phyloP scores from a whole-genome alignment of 2,329 filamentous ascomycete species.

The Stagonosporopsis rhizophila region DNA sequence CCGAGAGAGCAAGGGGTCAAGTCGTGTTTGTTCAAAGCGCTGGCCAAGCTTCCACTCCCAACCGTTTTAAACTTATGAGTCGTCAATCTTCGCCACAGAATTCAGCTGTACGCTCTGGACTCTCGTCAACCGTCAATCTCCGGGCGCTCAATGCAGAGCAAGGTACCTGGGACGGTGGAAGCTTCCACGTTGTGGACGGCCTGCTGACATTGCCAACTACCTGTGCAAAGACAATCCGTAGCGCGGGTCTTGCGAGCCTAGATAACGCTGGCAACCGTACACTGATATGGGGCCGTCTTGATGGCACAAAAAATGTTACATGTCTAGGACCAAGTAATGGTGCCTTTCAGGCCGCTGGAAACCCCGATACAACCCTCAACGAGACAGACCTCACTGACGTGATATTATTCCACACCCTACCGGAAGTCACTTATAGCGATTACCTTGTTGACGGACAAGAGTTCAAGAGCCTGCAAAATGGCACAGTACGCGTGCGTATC shows the following conservation, averaged over 20 bases:
- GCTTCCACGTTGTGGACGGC: slow-evolving; percentile 30
- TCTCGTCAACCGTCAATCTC: slow-evolving; percentile 25
- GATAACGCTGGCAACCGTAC: slow-evolving; percentile 29
- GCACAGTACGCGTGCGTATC: slow-evolving; percentile 27
- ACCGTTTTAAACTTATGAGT: slow-evolving; percentile 20
- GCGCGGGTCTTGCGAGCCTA: slow-evolving; percentile 20
- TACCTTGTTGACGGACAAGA: slow-evolving; percentile 29
- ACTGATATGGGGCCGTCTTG: slow-evolving; percentile 24
- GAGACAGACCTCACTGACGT: slow-evolving; percentile 15
- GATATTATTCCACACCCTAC: slow-evolving; percentile 28
- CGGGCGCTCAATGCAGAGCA: slow-evolving; percentile 16
- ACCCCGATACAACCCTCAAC: slow-evolving; percentile 20
- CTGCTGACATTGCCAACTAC: slow-evolving; percentile 24
- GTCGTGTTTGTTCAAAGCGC: slow-evolving; percentile 31
- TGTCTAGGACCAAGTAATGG: slow-evolving; percentile 28
- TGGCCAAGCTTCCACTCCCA: slow-evolving; percentile 8
- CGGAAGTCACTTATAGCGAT: slow-evolving; percentile 27
- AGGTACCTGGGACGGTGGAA: slow-evolving; percentile 29
- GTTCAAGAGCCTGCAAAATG: slow-evolving; percentile 26
- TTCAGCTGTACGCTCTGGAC: slow-evolving; percentile 23
- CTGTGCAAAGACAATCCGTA: slow-evolving; percentile 27
- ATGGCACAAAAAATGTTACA: slow-evolving; percentile 26
- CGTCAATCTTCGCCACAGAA: slow-evolving; percentile 11
- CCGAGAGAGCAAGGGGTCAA: slow-evolving; percentile 21
- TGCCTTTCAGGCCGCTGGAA: slow-evolving; percentile 25